These are phyloP conservation scores for Collybiopsis confluens DNA, from an alignment of 768 basidiomycete species.

Conservation along the genomic window DNA sequence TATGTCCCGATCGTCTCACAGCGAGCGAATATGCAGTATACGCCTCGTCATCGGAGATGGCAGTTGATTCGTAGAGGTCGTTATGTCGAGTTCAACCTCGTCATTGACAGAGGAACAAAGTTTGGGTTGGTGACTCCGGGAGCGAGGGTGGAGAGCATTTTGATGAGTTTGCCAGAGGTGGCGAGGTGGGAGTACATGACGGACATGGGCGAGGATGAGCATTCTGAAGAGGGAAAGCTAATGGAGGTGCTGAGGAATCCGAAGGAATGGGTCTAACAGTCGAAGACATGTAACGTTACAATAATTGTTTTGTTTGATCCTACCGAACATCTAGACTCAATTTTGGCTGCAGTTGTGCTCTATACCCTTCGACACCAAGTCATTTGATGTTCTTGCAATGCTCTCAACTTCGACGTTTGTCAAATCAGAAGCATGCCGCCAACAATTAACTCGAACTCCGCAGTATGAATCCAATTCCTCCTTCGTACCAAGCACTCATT, in stretches of 20 bases:
- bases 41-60: constrained; percentile 79
- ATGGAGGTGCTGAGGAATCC: constrained; percentile 60
- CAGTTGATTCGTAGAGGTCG: constrained; percentile 87
- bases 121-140: constrained; percentile 84
- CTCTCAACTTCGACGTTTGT: too few relatives aligned
- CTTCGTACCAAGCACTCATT: too few relatives aligned
- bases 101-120: constrained; percentile 84
- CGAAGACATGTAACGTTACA: too few relatives aligned
- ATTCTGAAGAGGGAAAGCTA: constrained; percentile 63
- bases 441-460: too few relatives aligned
- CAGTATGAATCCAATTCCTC: too few relatives aligned
- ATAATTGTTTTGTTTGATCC: too few relatives aligned
- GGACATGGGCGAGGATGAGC: constrained; percentile 59
- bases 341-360: too few relatives aligned
- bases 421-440: too few relatives aligned
- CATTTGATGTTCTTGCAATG: too few relatives aligned
- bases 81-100: constrained; percentile 93
- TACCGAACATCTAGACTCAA: too few relatives aligned
- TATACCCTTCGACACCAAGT: too few relatives aligned
- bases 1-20: constrained; percentile 82
- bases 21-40: constrained; percentile 50
- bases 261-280: constrained; percentile 50
- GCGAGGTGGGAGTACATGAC: constrained; percentile 90
- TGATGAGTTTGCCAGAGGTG: constrained; percentile 86
- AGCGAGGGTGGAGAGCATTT: constrained; percentile 82